Base-by-base conservation (phyloP, 2,329 filamentous ascomycete species). In the Bipolaris cookei region DNA sequence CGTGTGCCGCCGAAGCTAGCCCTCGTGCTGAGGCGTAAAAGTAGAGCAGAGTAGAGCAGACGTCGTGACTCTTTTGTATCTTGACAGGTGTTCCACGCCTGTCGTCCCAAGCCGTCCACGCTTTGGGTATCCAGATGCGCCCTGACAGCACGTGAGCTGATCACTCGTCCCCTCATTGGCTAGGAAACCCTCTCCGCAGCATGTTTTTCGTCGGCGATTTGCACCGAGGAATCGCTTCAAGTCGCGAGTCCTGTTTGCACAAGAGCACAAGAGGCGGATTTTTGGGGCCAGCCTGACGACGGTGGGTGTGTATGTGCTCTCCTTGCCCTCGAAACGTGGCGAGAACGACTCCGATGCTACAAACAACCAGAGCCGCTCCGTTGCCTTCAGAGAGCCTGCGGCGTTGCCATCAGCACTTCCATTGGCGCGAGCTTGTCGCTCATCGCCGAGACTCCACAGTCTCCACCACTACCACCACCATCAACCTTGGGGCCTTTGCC, bases 121-220 rank as follows among this genome's bases (percentile, higher is more conserved):
- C 10, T 25, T 34, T 53, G 16, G 37, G 38, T 38, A n/a, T 25
- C 42, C 45, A 30, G 30, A 44, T 23, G 23, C 20, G 7, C 48
- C 21, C 50, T n/a, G 25, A 52, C 25, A 18, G 48, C 56, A 59
- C 56, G 56, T 59, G 56, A 59, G 56, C 45, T 30, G 43, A 47
- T 37, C 38, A 28, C 38, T 39, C 44, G 39, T n/a, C 38, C 10
- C 51, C 48, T 52, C 38, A 59, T 59, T 59, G 56, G 56, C 45
- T 45, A 46, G 56, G 56, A 45, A 47, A 23, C n/a, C 28, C 34
- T 56, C 35, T 37, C 56, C 56, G 56, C 44, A 35, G 11, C 34
- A 54, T 49, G 56, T 38, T 51, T 53, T 34, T 56, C 41, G 45
- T 56, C 56, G 56, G 56, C 48, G 37, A 11, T 52, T 52, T 56